A percentile compares a stretch with the other conserved stretches of the same genome.
Evolutionary conservation across 2,329 filamentous ascomycete species (phyloP).

Genomic region (Macroventuria anomochaeta): DNA sequence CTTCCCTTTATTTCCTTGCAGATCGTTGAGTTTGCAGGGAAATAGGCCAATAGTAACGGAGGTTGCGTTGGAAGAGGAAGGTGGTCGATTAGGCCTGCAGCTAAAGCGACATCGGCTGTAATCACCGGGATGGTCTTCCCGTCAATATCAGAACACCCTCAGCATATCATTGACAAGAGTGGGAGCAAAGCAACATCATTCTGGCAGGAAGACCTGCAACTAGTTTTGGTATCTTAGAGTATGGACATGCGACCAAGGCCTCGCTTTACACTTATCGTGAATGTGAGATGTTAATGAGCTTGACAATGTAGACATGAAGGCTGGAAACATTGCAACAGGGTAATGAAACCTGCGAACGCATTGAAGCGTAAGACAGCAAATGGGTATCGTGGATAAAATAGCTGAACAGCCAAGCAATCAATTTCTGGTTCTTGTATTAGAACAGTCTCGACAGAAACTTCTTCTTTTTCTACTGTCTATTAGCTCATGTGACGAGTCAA

Average conservation of each 20-base stretch:
- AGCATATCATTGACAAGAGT: constrained; percentile 13
- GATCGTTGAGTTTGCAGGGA: constrained; percentile 3
- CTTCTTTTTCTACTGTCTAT: constrained; percentile 31
- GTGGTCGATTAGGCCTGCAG: constrained; percentile 3
- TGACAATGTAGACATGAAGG: no score
- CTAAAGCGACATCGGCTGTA: constrained; percentile 14
- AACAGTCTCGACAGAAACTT: constrained; percentile 34
- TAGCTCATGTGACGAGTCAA: constrained; percentile 7
- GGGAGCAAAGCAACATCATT: neutral
- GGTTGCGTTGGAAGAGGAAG: constrained; percentile 6
- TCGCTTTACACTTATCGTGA: no score
- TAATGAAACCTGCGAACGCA: neutral
- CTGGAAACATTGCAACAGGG: neutral
- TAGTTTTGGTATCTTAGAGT: neutral
- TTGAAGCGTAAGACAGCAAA: neutral
- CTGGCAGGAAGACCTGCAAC: neutral
- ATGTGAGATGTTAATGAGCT: no score
- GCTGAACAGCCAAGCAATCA: neutral
- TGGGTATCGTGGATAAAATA: constrained; percentile 10
- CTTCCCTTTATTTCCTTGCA: constrained; percentile 3
- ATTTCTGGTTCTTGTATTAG: neutral
- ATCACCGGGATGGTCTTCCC: neutral
- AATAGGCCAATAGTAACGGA: neutral
- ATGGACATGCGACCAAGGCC: neutral
- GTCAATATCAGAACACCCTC: neutral